These are phyloP conservation scores for Saraca asoca DNA, from an alignment of 331 rosid species.

Conservation along the genomic window DNA sequence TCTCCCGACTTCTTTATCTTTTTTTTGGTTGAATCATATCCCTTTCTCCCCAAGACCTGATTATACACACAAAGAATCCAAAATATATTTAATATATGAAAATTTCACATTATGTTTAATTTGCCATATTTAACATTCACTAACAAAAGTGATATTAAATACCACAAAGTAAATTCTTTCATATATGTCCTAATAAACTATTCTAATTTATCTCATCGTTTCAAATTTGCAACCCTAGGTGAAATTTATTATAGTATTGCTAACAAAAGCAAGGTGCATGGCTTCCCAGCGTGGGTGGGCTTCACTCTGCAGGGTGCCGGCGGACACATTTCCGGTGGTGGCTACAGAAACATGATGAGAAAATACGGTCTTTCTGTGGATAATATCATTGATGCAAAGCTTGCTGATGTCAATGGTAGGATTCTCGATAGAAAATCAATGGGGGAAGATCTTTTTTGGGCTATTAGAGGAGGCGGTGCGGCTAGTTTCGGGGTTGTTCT, in stretches of 20 bases:
- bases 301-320: slow-evolving; percentile 14
- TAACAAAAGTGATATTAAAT: no score
- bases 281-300: slow-evolving; percentile 20
- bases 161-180: no score
- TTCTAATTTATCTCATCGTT: no score
- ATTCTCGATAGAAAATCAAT: slow-evolving; percentile 18
- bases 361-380: slow-evolving; percentile 34
- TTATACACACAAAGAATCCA: no score
- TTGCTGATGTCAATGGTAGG: slow-evolving; percentile 17
- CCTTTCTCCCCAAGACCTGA: no score
- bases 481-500: slow-evolving; percentile 31
- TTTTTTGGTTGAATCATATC: no score
- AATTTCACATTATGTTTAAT: no score
- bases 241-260: slow-evolving; percentile 26
- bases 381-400: slow-evolving; percentile 28
- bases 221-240: slow-evolving; percentile 16
- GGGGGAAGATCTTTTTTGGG: slow-evolving; percentile 39
- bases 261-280: slow-evolving; percentile 10
- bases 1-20: no score
- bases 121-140: no score
- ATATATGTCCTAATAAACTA: no score
- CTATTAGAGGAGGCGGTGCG: slow-evolving; percentile 38
- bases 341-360: slow-evolving; percentile 33
- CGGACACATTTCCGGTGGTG: slow-evolving; percentile 32
- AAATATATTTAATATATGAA: no score